Conservation (phyloP, 306 rosid species). For the Datisca glomerata region DNA sequence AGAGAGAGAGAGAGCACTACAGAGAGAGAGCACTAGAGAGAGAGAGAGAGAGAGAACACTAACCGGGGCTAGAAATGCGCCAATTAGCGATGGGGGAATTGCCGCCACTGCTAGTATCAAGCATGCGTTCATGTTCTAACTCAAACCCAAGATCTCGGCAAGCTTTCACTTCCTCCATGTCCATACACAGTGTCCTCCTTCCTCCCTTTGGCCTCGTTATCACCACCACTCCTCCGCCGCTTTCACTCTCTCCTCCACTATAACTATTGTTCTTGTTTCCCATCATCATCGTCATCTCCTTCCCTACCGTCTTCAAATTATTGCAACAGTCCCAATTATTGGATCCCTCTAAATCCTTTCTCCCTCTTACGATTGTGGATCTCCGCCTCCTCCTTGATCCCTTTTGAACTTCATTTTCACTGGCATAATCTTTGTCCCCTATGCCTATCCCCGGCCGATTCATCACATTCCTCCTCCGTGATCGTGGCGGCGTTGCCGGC, state of each 20-base stretch:
- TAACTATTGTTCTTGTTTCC: slow-evolving; percentile 19
- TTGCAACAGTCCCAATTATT: slow-evolving; percentile 2
- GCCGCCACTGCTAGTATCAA: slow-evolving; percentile 59
- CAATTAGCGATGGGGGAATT: slow-evolving; percentile 62
- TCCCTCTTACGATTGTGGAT: slow-evolving; percentile 16
- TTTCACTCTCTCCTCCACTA: slow-evolving; percentile 18
- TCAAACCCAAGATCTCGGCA: slow-evolving; percentile 86
- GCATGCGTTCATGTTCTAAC: slow-evolving; percentile 36
- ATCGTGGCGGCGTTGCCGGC: slow-evolving; percentile 40
- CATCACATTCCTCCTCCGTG: slow-evolving; percentile 14
- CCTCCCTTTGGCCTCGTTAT: slow-evolving; percentile 75
- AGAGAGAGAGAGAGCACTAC: no score
- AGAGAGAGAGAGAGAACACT: background rate
- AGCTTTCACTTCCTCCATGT: slow-evolving; percentile 78
- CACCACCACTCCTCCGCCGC: slow-evolving; percentile 29
- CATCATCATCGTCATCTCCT: slow-evolving; percentile 1
- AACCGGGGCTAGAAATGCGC: slow-evolving; percentile 78
- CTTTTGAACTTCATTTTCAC: slow-evolving; percentile 43
- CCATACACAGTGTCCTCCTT: slow-evolving; percentile 55
- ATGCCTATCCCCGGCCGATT: background rate
- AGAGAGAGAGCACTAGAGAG: background rate
- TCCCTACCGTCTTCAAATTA: background rate
- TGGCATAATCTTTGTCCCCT: slow-evolving; percentile 32
- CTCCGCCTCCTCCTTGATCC: slow-evolving; percentile 22
- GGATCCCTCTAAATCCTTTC: background rate